Percentiles rank a stretch among this genome's conserved stretches.
phyloP scores from a whole-genome alignment of 805 yeast species.

The Hanseniaspora vineae region DNA sequence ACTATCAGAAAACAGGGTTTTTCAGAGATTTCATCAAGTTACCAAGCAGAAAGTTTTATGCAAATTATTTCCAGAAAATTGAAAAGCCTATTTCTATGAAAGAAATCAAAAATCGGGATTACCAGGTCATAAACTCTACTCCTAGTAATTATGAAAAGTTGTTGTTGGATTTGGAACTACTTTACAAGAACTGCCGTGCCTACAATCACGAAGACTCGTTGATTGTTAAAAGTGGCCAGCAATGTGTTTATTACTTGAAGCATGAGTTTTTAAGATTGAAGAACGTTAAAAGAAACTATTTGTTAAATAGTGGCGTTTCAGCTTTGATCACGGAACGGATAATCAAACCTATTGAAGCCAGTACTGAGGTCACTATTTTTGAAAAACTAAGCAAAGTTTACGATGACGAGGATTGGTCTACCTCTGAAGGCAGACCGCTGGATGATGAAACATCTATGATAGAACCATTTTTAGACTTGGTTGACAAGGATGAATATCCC shows the following conservation, averaged over 20 bases:
- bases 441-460: conserved; percentile 29
- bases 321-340: conserved; percentile 9
- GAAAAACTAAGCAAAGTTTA: conserved; percentile 5
- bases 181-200: conserved; percentile 58
- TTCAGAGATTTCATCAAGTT: conserved; percentile 49
- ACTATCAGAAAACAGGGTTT: conserved; percentile 6
- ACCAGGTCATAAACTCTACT: conserved; percentile 11
- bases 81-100: conserved; percentile 54
- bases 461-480: conserved; percentile 65
- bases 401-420: no score
- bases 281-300: conserved; percentile 20
- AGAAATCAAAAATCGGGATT: conserved; percentile 39
- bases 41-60: conserved; percentile 62
- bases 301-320: conserved; percentile 17
- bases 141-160: conserved; percentile 27
- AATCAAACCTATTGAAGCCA: neutral
- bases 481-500: conserved; percentile 58
- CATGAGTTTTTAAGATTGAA: conserved; percentile 32
- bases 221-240: conserved; percentile 54
- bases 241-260: conserved; percentile 42
- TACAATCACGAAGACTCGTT: conserved; percentile 57
- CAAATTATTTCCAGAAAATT: conserved; percentile 65
- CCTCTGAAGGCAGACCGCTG: conserved; percentile 3
- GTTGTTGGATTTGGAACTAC: conserved; percentile 45
- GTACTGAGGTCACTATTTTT: conserved; percentile 10